Conservation (phyloP, 1,284 basidiomycete species). For the Veloboletus limbatus region DNA sequence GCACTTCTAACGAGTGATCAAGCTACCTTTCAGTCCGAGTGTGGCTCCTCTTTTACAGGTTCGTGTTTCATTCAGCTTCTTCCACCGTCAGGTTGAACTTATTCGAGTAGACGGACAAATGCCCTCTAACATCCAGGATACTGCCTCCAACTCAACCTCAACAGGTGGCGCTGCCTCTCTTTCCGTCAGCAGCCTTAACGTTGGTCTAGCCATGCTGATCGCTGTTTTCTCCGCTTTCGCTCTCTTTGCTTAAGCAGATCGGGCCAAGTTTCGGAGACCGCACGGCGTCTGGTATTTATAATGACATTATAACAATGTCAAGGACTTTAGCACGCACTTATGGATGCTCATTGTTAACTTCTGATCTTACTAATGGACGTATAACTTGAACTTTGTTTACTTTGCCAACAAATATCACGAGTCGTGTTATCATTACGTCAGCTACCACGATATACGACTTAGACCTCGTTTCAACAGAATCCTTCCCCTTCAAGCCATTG, state of each 20-base stretch:
- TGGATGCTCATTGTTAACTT: neutral
- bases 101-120: conserved; percentile 38
- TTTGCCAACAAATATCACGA: neutral
- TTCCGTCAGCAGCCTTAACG: conserved; percentile 19
- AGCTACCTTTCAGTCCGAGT: conserved; percentile 26
- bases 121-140: conserved; percentile 39
- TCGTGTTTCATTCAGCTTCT: conserved; percentile 12
- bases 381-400: too few species aligned
- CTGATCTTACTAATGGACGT: neutral
- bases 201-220: conserved; percentile 29
- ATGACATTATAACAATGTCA: neutral
- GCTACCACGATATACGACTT: too few species aligned
- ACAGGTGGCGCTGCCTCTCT: conserved; percentile 29
- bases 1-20: conserved; percentile 21
- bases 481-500: neutral
- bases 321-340: neutral
- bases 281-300: neutral
- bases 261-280: neutral
- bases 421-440: conserved; percentile 23
- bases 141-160: conserved; percentile 31
- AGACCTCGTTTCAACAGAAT: too few species aligned
- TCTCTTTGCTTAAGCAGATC: conserved; percentile 34
- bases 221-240: conserved; percentile 35
- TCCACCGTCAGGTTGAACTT: neutral
- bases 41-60: conserved; percentile 47